Conservation (phyloP, 371 early-diverging fungal species). For the Nematocida parisii region DNA sequence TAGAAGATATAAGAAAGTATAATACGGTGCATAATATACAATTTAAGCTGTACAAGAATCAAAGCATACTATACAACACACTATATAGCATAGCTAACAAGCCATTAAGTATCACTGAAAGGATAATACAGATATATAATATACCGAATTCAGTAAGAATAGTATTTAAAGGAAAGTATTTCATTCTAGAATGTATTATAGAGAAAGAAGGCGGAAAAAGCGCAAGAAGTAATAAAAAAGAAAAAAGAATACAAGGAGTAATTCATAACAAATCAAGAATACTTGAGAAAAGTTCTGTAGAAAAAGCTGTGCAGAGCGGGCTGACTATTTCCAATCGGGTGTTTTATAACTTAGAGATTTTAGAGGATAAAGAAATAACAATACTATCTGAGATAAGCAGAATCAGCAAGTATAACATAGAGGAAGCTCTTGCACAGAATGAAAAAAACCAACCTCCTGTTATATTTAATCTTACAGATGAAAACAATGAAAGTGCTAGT, state of each 20-base stretch:
- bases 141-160: background rate
- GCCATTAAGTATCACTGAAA: constrained; percentile 20
- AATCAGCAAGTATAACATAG: background rate
- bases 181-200: background rate
- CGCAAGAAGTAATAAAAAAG: background rate
- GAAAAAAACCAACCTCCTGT: background rate
- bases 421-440: background rate
- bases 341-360: background rate
- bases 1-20: constrained; percentile 80
- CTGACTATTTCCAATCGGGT: background rate
- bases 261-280: background rate
- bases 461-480: background rate
- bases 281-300: background rate
- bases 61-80: constrained; percentile 33
- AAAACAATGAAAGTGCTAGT: background rate
- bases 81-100: background rate
- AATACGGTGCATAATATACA: constrained; percentile 49
- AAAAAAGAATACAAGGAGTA: background rate
- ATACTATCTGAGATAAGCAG: background rate
- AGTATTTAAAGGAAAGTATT: background rate
- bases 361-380: background rate
- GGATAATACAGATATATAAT: constrained; percentile 1
- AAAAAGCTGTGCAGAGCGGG: background rate
- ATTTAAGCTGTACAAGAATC: constrained; percentile 55
- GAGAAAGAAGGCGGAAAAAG: background rate